Evolutionary conservation across 2,329 filamentous ascomycete species (phyloP), one percentile per base, ranked within the genome.

Genomic region (Alternaria sp.): DNA sequence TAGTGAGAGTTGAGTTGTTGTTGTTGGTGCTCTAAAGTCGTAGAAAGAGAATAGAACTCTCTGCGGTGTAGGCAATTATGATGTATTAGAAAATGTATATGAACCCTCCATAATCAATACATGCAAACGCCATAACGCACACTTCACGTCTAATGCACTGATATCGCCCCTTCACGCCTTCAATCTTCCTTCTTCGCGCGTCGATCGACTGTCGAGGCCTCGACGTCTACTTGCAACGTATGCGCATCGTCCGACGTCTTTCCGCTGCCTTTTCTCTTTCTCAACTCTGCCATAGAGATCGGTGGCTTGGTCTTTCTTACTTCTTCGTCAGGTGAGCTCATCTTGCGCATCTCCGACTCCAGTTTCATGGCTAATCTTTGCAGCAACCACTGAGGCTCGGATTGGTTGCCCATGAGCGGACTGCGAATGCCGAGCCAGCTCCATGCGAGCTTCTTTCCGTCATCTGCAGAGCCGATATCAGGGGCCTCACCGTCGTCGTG

Each of bases 341-440:
- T 66, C 39, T 62, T 76, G 11, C 66, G 65, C 74, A 79, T 69
- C 49, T 78, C 76, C 7, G 36, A 30, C 47, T 85, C 82, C 38
- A 94, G 79, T 59, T 80, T 84, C 52, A 82, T 81, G 61, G 85
- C 85, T 52, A 93, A 75, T 61, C 86, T 83, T 61, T 92, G 88
- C 41, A 93, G 75, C 36, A 93, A 87, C 91, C 91, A 93, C 72
- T 92, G 87, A 14, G 87, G 85, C 78, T 93, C 91, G 57, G 86
- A 86, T 70, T 88, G 85, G 48, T 84, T 84, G 3, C 89, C 86
- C 86, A 92, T 89, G 12, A 93, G 81, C 4, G 91, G 91, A 65
- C 88, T 91, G 14, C 86, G 80, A 47, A 87, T 83, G 0, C 89
- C 90, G 1, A 93, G 84, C 91, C 91, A 94, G 34, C 89, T 91